Percentiles rank a stretch among this genome's conserved stretches.
Conservation (phyloP, 306 rosid genomes). For the Corylus americana region DNA sequence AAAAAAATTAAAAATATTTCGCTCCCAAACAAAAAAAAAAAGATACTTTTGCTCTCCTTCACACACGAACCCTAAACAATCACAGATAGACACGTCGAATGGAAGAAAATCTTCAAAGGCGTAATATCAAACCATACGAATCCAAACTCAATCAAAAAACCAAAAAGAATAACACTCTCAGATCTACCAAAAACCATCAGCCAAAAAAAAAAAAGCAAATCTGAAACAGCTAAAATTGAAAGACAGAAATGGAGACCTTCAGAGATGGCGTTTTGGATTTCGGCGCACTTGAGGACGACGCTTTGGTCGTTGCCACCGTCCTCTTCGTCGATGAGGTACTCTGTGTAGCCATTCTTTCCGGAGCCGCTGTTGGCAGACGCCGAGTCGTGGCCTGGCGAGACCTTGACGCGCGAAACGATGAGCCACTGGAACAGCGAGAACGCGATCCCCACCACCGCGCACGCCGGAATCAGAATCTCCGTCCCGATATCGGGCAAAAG, state of each 20-base stretch:
- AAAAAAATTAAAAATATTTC: background rate
- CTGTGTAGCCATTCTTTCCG: slow-evolving; percentile 68
- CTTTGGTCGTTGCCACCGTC: slow-evolving; percentile 87
- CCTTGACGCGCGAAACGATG: slow-evolving; percentile 68
- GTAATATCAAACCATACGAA: background rate
- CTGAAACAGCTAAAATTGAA: background rate
- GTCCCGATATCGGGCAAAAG: slow-evolving; percentile 82
- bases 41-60: background rate
- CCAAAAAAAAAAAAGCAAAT: background rate
- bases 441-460: slow-evolving; percentile 70
- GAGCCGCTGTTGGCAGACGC: slow-evolving; percentile 29
- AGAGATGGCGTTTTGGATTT: slow-evolving; percentile 88
- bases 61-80: background rate
- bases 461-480: slow-evolving; percentile 78
- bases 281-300: slow-evolving; percentile 88
- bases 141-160: background rate
- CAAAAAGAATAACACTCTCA: background rate
- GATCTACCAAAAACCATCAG: background rate
- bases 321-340: slow-evolving; percentile 86
- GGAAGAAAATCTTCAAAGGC: background rate
- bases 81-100: background rate
- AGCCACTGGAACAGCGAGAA: slow-evolving; percentile 81
- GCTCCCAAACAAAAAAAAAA: background rate
- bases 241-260: slow-evolving; percentile 50
- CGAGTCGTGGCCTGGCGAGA: slow-evolving; percentile 48